Conservation (phyloP, 2,329 filamentous ascomycete species). For the Microsporum ferrugineum region DNA sequence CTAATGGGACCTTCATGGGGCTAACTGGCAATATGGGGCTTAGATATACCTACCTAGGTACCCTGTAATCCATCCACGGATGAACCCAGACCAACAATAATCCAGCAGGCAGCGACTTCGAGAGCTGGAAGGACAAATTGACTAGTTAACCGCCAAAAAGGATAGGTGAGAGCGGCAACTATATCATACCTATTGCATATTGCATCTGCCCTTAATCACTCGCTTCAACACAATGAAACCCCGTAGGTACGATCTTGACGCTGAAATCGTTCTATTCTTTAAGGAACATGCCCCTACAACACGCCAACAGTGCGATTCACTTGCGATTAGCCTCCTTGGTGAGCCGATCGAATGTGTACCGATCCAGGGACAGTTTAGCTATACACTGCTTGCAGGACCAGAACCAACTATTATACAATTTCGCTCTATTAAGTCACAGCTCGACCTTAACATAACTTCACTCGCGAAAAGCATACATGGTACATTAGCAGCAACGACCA, state of each 20-base stretch:
- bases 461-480: slow-evolving; percentile 8
- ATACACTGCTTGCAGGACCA: slow-evolving; percentile 3
- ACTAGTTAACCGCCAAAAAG: no score
- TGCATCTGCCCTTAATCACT: slow-evolving; percentile 16
- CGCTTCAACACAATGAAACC: background rate
- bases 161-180: no score
- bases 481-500: slow-evolving; percentile 1
- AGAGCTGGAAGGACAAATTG: no score
- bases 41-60: no score
- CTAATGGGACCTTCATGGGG: no score
- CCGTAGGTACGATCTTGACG: background rate
- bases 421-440: slow-evolving; percentile 6
- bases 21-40: no score
- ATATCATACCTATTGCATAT: no score
- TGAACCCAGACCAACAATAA: no score
- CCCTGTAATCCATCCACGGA: no score
- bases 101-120: no score
- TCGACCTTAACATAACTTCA: slow-evolving; percentile 2
- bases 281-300: slow-evolving; percentile 2
- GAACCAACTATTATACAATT: slow-evolving; percentile 6
- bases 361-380: slow-evolving; percentile 10
- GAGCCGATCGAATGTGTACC: slow-evolving; percentile 5
- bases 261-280: slow-evolving; percentile 6
- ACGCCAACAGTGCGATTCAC: slow-evolving; percentile 8
- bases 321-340: slow-evolving; percentile 5